phyloP scores from a whole-genome alignment of 1,284 basidiomycete species.

The Ustilago tritici region DNA sequence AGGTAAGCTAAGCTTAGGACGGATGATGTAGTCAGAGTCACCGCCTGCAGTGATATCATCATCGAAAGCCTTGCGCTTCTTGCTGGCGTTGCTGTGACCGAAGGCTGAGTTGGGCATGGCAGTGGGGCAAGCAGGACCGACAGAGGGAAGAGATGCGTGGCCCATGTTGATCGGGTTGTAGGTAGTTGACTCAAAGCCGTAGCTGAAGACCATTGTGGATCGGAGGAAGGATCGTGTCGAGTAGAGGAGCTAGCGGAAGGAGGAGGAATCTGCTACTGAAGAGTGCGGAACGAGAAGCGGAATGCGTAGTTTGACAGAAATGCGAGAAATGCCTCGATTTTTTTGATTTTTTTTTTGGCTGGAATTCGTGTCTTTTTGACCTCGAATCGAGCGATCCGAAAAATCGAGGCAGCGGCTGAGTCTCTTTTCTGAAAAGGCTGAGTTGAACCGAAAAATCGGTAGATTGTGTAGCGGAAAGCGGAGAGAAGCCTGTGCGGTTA shows the following conservation, averaged over 20 bases:
- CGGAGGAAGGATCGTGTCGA: neutral
- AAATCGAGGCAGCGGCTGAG: conserved; percentile 3
- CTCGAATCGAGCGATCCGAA: neutral
- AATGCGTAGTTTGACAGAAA: conserved; percentile 31
- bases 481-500: neutral
- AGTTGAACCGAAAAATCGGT: conserved; percentile 7
- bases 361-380: neutral
- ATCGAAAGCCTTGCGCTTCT: conserved; percentile 47
- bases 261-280: neutral
- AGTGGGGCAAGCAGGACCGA: conserved; percentile 2
- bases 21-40: conserved; percentile 14
- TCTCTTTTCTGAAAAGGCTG: conserved; percentile 11
- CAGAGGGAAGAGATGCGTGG: conserved; percentile 12
- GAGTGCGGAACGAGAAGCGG: neutral
- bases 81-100: conserved; percentile 2
- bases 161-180: conserved; percentile 41
- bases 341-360: neutral
- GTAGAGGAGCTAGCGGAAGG: neutral
- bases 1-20: conserved; percentile 41
- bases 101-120: neutral
- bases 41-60: conserved; percentile 22
- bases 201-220: conserved; percentile 35
- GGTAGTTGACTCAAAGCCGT: conserved; percentile 22
- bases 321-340: conserved; percentile 15
- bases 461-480: neutral